phyloP scores from a whole-genome alignment of 2,329 filamentous ascomycete genomes.

The Fusarium chlamydosporum region DNA sequence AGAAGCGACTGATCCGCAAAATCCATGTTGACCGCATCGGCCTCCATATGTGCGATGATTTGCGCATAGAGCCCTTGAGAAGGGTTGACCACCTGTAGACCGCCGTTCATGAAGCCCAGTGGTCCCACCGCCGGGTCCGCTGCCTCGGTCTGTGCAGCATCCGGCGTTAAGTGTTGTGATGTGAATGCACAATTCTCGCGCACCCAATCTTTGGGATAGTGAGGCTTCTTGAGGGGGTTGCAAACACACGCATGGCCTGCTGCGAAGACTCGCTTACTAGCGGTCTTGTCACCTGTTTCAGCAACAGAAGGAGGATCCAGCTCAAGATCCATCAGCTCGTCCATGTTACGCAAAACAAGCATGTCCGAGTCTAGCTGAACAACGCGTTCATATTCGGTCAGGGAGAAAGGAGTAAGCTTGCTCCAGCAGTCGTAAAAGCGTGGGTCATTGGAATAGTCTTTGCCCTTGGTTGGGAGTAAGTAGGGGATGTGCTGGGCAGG shows the following conservation, averaged over 20 bases:
- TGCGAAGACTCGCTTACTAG: slow-evolving; percentile 77
- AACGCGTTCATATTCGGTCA: slow-evolving; percentile 82
- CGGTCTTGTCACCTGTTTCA: slow-evolving; percentile 34
- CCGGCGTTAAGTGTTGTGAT: slow-evolving; percentile 63
- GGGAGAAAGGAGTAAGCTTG: slow-evolving; percentile 84
- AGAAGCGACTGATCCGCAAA: slow-evolving; percentile 74
- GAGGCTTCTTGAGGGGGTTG: slow-evolving; percentile 82
- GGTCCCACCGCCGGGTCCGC: slow-evolving; percentile 62
- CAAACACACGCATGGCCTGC: slow-evolving; percentile 88
- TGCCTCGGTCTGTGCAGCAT: slow-evolving; percentile 61
- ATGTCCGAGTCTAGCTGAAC: slow-evolving; percentile 92
- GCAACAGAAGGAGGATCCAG: slow-evolving; percentile 67
- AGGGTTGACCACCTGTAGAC: slow-evolving; percentile 70
- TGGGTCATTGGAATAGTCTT: slow-evolving; percentile 80
- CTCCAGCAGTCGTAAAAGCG: slow-evolving; percentile 93
- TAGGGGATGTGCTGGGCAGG: slow-evolving; percentile 78
- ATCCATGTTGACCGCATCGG: slow-evolving; percentile 62
- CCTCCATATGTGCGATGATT: slow-evolving; percentile 66
- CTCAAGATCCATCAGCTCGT: slow-evolving; percentile 88
- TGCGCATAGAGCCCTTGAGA: slow-evolving; percentile 62
- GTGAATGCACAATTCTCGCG: slow-evolving; percentile 72
- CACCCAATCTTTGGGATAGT: slow-evolving; percentile 82
- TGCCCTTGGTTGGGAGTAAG: slow-evolving; percentile 75
- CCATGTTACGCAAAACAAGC: slow-evolving; percentile 87
- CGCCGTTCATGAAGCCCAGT: slow-evolving; percentile 65